Conservation (phyloP, 306 rosid genomes). For the Vachellia collinsii region DNA sequence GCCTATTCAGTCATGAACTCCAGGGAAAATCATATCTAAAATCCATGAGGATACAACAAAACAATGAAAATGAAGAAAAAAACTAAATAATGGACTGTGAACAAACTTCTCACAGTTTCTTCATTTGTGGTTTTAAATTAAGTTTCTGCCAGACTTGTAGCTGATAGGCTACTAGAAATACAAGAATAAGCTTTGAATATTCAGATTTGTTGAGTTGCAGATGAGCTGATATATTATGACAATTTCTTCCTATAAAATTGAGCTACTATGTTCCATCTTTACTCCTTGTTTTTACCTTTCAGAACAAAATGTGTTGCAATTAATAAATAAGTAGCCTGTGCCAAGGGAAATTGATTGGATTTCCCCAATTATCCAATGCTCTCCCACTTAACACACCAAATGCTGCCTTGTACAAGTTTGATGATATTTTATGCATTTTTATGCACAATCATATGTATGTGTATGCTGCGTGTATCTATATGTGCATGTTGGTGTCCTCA, state of each 20-base stretch:
- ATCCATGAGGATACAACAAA: conserved; percentile 31
- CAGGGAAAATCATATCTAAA: conserved; percentile 47
- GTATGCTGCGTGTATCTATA: background rate
- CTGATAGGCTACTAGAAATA: background rate
- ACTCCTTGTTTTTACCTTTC: background rate
- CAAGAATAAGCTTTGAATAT: background rate
- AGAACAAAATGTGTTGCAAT: background rate
- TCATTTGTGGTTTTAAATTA: background rate
- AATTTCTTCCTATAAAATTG: background rate
- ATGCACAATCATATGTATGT: background rate
- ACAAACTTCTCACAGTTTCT: background rate
- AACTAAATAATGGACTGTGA: background rate
- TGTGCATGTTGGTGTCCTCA: background rate
- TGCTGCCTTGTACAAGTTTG: background rate
- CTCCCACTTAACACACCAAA: background rate
- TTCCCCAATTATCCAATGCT: background rate
- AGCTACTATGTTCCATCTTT: background rate
- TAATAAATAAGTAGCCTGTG: background rate
- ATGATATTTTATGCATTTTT: background rate
- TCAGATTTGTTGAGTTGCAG: background rate
- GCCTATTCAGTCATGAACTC: conserved; percentile 41
- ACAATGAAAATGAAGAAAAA: background rate
- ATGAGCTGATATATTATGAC: too few species aligned
- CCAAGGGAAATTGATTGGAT: background rate
- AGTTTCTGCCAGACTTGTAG: background rate